Percentiles rank a stretch among this genome's conserved stretches.
These are phyloP conservation scores for Mycocentrospora acerina DNA, from an alignment of 2,329 filamentous ascomycete species.

Conservation along the genomic window DNA sequence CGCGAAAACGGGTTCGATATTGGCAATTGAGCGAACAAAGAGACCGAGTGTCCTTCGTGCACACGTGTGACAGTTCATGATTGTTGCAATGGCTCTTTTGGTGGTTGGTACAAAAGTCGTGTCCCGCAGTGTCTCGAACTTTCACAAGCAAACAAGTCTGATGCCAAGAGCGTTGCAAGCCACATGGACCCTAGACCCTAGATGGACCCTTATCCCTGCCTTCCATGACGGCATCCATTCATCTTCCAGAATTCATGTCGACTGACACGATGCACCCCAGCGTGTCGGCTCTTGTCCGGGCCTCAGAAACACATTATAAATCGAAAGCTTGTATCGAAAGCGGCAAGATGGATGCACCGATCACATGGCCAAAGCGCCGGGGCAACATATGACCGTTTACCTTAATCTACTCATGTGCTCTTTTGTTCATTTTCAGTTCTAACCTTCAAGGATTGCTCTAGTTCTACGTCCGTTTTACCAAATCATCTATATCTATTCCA, in stretches of 20 bases:
- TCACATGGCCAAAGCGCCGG: conserved; percentile 23
- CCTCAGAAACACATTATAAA: background rate
- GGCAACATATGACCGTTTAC: conserved; percentile 33
- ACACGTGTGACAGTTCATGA: conserved; percentile 34
- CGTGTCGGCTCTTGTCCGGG: background rate
- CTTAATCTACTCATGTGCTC: conserved; percentile 2
- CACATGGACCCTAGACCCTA: no score
- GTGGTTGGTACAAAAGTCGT: no score
- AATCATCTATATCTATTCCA: background rate
- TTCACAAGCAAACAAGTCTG: no score
- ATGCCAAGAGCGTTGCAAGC: no score
- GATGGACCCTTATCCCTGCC: no score
- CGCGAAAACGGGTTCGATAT: conserved; percentile 3
- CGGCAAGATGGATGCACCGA: conserved; percentile 13
- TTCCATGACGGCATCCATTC: no score
- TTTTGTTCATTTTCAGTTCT: background rate
- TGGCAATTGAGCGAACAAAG: conserved; percentile 21
- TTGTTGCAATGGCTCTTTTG: conserved; percentile 3
- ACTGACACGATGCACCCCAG: no score
- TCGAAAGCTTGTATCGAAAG: conserved; percentile 8
- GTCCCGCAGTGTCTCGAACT: no score
- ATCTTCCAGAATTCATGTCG: no score
- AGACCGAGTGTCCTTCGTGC: conserved; percentile 22
- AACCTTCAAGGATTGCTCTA: background rate
- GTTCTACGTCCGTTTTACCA: no score